A percentile compares a stretch with the other conserved stretches of the same genome.
Evolutionary conservation across 257 asterid genomes (phyloP).

Genomic region (Avicennia marina): DNA sequence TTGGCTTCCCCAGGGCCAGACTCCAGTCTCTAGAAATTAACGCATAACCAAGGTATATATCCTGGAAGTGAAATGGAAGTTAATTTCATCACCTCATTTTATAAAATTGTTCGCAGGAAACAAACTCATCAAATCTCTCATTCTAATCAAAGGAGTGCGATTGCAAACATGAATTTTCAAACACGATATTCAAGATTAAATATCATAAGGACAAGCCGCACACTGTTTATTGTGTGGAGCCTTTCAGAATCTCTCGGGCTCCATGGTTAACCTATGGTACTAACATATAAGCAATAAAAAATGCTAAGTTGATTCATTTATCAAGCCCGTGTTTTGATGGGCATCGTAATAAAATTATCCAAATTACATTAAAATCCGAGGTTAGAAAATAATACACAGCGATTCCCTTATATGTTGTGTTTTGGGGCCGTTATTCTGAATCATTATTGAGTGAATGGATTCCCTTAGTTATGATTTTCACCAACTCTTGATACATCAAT

Average conservation of each 20-base stretch:
- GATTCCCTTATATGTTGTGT: background rate
- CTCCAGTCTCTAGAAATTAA: conserved; percentile 2
- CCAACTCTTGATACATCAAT: background rate
- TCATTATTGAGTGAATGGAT: background rate
- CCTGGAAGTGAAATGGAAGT: conserved; percentile 21
- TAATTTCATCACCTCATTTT: conserved; percentile 14
- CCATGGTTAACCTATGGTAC: background rate
- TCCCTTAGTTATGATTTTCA: background rate
- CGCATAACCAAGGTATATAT: conserved; percentile 3
- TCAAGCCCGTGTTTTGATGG: background rate
- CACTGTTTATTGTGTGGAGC: background rate
- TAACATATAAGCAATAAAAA: background rate
- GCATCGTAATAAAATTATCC: background rate
- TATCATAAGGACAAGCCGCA: background rate
- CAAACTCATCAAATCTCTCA: background rate
- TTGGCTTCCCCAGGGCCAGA: conserved; percentile 18
- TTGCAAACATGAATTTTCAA: conserved; percentile 1
- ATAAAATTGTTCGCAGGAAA: background rate
- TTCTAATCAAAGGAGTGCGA: background rate
- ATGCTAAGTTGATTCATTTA: background rate
- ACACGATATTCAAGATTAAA: background rate
- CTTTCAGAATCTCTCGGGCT: background rate
- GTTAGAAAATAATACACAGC: background rate
- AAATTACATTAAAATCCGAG: background rate
- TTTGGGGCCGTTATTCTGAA: background rate